Base-by-base conservation (phyloP, 768 basidiomycete species). In the Pisolithus orientalis region DNA sequence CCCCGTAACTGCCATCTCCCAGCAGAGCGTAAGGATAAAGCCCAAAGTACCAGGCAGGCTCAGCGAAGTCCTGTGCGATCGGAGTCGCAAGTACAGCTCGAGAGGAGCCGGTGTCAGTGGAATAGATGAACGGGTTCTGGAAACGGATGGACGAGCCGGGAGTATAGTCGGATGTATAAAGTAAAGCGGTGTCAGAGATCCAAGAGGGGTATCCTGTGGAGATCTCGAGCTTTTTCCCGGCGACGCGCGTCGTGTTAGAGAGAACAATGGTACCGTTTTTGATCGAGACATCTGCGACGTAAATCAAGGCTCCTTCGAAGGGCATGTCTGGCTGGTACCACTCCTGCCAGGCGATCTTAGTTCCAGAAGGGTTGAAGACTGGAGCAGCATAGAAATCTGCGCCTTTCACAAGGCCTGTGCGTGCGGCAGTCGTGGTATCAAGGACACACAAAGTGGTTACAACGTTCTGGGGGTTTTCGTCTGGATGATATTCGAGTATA, bases 311-410 rank as follows among this genome's bases (percentile, higher is more conserved):
- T 11, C 80, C 81, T 58, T 83, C 76, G 83, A 83, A 89, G 3
- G 86, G 80, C 82, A 84, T 82, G 57, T 80, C 73, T 0, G 82
- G 82, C 37, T 82, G 80, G 51, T 61, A 69, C 86, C 85, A 88
- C 53, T 82, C 70, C 44, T 80, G 70, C 80, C 82, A 90, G 0
- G 72, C 74, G 5, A 88, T 58, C 50, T 69, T 72, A 31, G 57
- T 68, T 0, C 84, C 85, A 49, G 81, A 74, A 0, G 79, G 75
- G 17, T 78, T 79, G 65, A 85, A 79, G 29, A 62, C 68, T 0
- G 85, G 80, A 2, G 70, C 59, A 49, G 75, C 73, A 61, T 90
- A 90, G 66, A 89, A 90, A 57, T 84, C 87, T 0, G 80, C 78
- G 7, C 82, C 83, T 0, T 70, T 63, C 3, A 68, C 63, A 29